phyloP scores from a whole-genome alignment of 306 rosid genomes.

The Acacia melanoxylon region DNA sequence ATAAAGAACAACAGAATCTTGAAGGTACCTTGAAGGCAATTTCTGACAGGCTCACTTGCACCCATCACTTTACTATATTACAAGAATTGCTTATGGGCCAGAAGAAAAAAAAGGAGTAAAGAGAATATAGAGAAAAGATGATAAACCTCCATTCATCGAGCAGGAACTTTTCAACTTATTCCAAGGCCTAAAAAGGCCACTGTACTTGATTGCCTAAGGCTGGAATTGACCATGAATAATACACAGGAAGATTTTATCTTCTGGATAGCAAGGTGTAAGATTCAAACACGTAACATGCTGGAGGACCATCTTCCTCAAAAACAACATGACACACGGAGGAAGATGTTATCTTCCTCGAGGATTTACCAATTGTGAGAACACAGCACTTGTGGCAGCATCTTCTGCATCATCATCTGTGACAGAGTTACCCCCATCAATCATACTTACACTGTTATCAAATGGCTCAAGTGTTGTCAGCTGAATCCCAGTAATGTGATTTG shows the following conservation, averaged over 20 bases:
- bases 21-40: slow-evolving; percentile 35
- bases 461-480: slow-evolving; percentile 72
- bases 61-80: slow-evolving; percentile 38
- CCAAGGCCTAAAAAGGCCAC: slow-evolving; percentile 35
- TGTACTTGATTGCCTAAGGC: slow-evolving; percentile 27
- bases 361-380: slow-evolving; percentile 91
- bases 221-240: slow-evolving; percentile 22
- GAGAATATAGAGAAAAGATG: slow-evolving; percentile 28
- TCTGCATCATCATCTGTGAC: slow-evolving; percentile 68
- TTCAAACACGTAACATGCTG: too few species aligned
- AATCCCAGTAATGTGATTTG: slow-evolving; percentile 85
- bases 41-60: slow-evolving; percentile 37
- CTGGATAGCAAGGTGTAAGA: too few species aligned
- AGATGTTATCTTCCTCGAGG: slow-evolving; percentile 85
- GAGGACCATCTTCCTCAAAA: too few species aligned
- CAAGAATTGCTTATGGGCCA: slow-evolving; percentile 35
- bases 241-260: neutral
- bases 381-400: slow-evolving; percentile 88
- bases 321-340: neutral
- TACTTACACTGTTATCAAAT: slow-evolving; percentile 80
- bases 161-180: slow-evolving; percentile 16
- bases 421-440: slow-evolving; percentile 61
- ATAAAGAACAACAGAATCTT: slow-evolving; percentile 40
- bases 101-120: slow-evolving; percentile 37
- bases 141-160: slow-evolving; percentile 31